Evolutionary conservation across 495 filamentous ascomycete species (phyloP).

Genomic region (Penicillium diatomitis): DNA sequence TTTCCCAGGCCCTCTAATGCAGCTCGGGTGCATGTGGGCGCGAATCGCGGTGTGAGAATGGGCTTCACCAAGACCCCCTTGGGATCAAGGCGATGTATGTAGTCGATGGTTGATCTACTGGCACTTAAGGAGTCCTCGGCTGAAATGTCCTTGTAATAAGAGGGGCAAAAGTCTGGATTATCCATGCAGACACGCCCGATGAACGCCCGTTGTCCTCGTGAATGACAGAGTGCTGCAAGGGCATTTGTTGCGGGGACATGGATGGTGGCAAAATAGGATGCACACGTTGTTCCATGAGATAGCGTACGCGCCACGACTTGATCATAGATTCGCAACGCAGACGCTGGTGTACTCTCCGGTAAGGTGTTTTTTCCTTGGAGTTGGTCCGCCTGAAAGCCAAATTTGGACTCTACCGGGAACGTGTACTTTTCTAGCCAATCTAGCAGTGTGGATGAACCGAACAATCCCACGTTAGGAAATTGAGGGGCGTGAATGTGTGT

Average conservation of each 20-base stretch:
- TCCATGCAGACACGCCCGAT: slow-evolving; percentile 94
- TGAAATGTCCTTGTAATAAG: slow-evolving; percentile 64
- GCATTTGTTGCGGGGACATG: slow-evolving; percentile 77
- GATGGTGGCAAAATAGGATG: slow-evolving; percentile 86
- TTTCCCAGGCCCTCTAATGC: slow-evolving; percentile 53
- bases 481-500: slow-evolving; percentile 93
- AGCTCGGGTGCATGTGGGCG: slow-evolving; percentile 57
- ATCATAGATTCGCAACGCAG: slow-evolving; percentile 54
- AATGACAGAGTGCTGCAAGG: slow-evolving; percentile 69
- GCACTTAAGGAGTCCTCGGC: slow-evolving; percentile 45
- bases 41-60: slow-evolving; percentile 88
- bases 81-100: slow-evolving; percentile 62
- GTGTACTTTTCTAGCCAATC: slow-evolving; percentile 91
- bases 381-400: slow-evolving; percentile 27
- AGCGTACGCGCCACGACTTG: slow-evolving; percentile 70
- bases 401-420: slow-evolving; percentile 80
- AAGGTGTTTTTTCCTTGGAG: slow-evolving; percentile 6
- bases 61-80: slow-evolving; percentile 51
- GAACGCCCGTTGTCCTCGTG: slow-evolving; percentile 75
- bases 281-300: slow-evolving; percentile 80
- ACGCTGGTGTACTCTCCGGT: slow-evolving; percentile 23
- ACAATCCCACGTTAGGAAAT: slow-evolving; percentile 86
- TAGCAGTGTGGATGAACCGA: slow-evolving; percentile 80
- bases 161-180: slow-evolving; percentile 48
- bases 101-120: slow-evolving; percentile 52